phyloP scores from a whole-genome alignment of 2,329 filamentous ascomycete species.

The Aspergillus intermedius region DNA sequence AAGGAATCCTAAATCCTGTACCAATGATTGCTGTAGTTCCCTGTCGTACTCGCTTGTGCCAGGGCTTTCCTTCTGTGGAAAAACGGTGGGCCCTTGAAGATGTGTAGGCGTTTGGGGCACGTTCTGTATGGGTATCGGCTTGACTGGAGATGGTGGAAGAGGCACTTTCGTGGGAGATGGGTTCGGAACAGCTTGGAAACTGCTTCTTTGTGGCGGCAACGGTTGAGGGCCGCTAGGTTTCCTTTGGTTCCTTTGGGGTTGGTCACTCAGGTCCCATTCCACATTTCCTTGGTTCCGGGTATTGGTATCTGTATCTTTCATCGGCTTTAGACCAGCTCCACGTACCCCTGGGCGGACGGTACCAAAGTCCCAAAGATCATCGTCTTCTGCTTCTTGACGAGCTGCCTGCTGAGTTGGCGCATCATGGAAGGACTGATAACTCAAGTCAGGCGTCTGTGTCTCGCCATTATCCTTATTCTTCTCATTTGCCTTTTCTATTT shows the following conservation, averaged over 20 bases:
- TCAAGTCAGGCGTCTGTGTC: slow-evolving; percentile 41
- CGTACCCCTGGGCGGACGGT: slow-evolving; percentile 79
- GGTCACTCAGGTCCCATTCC: slow-evolving; percentile 27
- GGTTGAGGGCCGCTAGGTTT: slow-evolving; percentile 12
- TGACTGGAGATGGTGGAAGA: slow-evolving; percentile 54
- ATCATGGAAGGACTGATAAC: slow-evolving; percentile 46
- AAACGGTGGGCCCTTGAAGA: slow-evolving; percentile 35
- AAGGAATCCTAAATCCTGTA: slow-evolving; percentile 35
- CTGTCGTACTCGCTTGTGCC: slow-evolving; percentile 36
- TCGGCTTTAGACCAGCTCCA: slow-evolving; percentile 57
- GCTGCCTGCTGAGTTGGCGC: slow-evolving; percentile 30
- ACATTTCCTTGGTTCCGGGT: slow-evolving; percentile 50
- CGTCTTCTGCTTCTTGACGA: slow-evolving; percentile 46
- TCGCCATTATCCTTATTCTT: slow-evolving; percentile 40
- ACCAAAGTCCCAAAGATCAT: slow-evolving; percentile 76
- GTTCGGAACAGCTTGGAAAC: slow-evolving; percentile 20
- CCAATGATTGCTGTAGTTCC: slow-evolving; percentile 36
- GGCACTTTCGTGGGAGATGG: slow-evolving; percentile 56
- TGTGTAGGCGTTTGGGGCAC: slow-evolving; percentile 45
- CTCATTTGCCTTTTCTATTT: slow-evolving; percentile 67
- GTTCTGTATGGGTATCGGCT: slow-evolving; percentile 45
- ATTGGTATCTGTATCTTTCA: slow-evolving; percentile 79
- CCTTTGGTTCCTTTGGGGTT: slow-evolving; percentile 12
- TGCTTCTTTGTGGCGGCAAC: slow-evolving; percentile 47
- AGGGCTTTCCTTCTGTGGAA: slow-evolving; percentile 28